Conservation (phyloP, 306 rosid genomes). For the Glycine tomentella region DNA sequence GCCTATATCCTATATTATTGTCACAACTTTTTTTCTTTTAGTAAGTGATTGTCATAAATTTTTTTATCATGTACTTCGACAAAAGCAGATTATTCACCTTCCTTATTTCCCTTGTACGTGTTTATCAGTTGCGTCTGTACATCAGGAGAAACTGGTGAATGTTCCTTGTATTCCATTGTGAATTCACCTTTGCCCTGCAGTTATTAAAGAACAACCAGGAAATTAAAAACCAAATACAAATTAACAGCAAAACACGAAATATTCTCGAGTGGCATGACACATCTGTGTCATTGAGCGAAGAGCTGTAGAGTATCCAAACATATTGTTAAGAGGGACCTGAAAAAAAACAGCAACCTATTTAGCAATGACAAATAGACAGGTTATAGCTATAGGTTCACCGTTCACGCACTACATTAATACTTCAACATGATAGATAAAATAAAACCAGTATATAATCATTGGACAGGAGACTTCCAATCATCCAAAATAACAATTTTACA, state of each 20-base stretch:
- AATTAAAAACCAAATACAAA: slow-evolving; percentile 1
- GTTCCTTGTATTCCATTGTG: slow-evolving; percentile 99
- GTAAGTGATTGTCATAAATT: slow-evolving; percentile 35
- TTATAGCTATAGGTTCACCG: not conserved
- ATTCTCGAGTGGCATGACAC: not conserved
- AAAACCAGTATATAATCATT: slow-evolving; percentile 3
- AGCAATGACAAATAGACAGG: slow-evolving; percentile 13
- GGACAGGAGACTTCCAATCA: not conserved
- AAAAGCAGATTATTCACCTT: slow-evolving; percentile 56
- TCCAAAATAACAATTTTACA: slow-evolving; percentile 4
- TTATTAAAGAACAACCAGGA: not conserved
- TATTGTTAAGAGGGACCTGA: slow-evolving; percentile 95
- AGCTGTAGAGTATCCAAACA: slow-evolving; percentile 95
- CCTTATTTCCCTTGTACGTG: slow-evolving; percentile 71
- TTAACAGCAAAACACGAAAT: not conserved
- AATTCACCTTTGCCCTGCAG: slow-evolving; percentile 98
- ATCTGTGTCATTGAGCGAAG: slow-evolving; percentile 98
- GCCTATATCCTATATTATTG: slow-evolving; percentile 40
- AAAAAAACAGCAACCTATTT: slow-evolving; percentile 39
- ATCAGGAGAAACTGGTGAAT: slow-evolving; percentile 79
- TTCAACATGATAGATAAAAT: slow-evolving; percentile 15
- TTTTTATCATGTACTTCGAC: slow-evolving; percentile 29
- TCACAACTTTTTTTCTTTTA: slow-evolving; percentile 41
- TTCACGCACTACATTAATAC: not conserved
- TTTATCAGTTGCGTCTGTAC: slow-evolving; percentile 84